Percentiles rank a stretch among this genome's conserved stretches.
These are phyloP conservation scores for Penicillium herquei DNA, from an alignment of 495 filamentous ascomycete genomes.

Conservation along the genomic window DNA sequence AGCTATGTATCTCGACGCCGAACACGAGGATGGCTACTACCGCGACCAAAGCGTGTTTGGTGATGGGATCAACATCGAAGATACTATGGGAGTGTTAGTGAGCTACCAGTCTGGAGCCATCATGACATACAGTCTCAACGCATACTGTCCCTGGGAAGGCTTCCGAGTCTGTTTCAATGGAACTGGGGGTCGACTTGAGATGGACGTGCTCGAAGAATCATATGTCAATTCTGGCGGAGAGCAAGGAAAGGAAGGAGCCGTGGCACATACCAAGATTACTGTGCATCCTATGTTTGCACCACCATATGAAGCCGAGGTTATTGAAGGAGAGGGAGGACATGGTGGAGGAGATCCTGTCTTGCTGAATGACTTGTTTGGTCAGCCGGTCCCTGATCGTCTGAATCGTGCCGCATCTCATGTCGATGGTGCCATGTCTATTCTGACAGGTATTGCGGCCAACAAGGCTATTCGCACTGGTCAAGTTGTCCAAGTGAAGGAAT, in stretches of 20 bases:
- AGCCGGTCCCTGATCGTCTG: constrained; percentile 15
- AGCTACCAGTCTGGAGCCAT: constrained; percentile 41
- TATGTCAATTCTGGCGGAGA: constrained; percentile 37
- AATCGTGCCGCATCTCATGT: constrained; percentile 40
- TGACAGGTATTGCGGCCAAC: constrained; percentile 59
- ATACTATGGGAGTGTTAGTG: constrained; percentile 58
- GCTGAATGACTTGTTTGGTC: constrained; percentile 32
- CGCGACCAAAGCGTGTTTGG: constrained; percentile 59
- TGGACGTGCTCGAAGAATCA: constrained; percentile 33
- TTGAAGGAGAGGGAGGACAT: constrained; percentile 26
- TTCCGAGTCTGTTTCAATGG: constrained; percentile 35
- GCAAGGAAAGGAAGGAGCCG: constrained; percentile 29
- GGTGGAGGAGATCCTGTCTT: constrained; percentile 34
- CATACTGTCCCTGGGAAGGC: constrained; percentile 37
- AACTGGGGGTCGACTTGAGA: constrained; percentile 29
- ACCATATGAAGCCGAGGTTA: constrained; percentile 26
- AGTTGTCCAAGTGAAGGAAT: constrained; percentile 27
- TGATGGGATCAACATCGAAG: constrained; percentile 59
- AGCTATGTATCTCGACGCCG: constrained; percentile 55
- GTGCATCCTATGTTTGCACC: constrained; percentile 31
- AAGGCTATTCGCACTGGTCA: constrained; percentile 52
- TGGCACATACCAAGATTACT: constrained; percentile 47
- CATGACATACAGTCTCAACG: constrained; percentile 30
- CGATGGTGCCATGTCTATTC: constrained; percentile 54
- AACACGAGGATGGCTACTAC: constrained; percentile 58